A percentile compares a stretch with the other conserved stretches of the same genome.
Conservation (phyloP, 495 filamentous ascomycete species). For the Neurospora sp. region DNA sequence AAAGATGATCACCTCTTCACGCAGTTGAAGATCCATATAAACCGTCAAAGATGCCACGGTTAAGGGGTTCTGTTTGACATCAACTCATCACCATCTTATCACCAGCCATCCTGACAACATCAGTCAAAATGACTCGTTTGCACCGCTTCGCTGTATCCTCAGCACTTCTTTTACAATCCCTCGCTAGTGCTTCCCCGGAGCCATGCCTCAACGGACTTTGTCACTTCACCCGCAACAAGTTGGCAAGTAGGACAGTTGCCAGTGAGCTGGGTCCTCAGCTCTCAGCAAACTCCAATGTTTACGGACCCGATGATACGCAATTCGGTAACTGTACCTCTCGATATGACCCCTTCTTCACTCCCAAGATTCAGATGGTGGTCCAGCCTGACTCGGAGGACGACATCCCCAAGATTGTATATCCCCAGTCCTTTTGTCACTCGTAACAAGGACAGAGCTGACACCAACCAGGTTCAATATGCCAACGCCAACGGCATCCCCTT, state of each 20-base stretch:
- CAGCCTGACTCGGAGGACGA: constrained; percentile 41
- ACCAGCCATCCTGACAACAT: neutral
- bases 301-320: constrained; percentile 19
- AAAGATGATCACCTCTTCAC: neutral
- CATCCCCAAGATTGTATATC: constrained; percentile 36
- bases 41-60: neutral
- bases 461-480: constrained; percentile 34
- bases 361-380: constrained; percentile 37
- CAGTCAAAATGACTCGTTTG: neutral
- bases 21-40: neutral
- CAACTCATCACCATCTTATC: neutral
- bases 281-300: neutral
- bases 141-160: neutral
- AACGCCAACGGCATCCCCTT: constrained; percentile 37
- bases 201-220: neutral
- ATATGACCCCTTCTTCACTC: constrained; percentile 31
- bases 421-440: neutral
- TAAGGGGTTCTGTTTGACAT: neutral
- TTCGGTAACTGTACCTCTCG: constrained; percentile 34
- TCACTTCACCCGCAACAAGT: neutral
- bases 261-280: neutral
- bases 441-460: neutral
- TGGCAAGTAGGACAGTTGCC: neutral
- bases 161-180: neutral
- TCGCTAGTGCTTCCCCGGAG: neutral